phyloP scores from a whole-genome alignment of 2,329 filamentous ascomycete species.

The Botrytis paeoniae region DNA sequence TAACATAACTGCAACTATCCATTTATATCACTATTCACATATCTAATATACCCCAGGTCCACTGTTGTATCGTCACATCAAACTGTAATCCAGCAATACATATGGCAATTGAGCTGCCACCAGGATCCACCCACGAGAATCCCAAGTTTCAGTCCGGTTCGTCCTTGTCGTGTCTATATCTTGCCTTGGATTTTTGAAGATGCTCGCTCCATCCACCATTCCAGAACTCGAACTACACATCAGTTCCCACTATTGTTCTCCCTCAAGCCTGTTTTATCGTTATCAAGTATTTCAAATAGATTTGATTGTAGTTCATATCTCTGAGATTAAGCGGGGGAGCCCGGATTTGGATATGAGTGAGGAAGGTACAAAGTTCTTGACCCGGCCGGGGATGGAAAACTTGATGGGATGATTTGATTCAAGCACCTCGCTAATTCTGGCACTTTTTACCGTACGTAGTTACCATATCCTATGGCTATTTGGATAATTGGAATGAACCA shows the following conservation, averaged over 20 bases:
- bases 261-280: neutral
- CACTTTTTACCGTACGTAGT: neutral
- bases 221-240: neutral
- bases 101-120: neutral
- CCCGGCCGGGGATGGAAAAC: neutral
- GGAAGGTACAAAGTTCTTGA: neutral
- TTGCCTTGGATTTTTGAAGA: neutral
- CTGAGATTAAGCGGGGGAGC: neutral
- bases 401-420: neutral
- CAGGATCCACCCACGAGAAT: neutral
- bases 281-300: neutral
- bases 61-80: neutral
- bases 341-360: neutral
- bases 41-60: neutral
- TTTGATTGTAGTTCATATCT: neutral
- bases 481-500: neutral
- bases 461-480: neutral
- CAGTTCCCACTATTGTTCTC: neutral
- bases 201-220: neutral
- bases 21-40: neutral
- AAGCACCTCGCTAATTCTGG: neutral
- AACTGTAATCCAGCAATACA: neutral
- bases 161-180: neutral
- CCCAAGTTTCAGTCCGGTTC: slow-evolving; percentile 9
- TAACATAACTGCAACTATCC: neutral